Evolutionary conservation across 1,284 basidiomycete species (phyloP).

Genomic region (Trametes versicolor): DNA sequence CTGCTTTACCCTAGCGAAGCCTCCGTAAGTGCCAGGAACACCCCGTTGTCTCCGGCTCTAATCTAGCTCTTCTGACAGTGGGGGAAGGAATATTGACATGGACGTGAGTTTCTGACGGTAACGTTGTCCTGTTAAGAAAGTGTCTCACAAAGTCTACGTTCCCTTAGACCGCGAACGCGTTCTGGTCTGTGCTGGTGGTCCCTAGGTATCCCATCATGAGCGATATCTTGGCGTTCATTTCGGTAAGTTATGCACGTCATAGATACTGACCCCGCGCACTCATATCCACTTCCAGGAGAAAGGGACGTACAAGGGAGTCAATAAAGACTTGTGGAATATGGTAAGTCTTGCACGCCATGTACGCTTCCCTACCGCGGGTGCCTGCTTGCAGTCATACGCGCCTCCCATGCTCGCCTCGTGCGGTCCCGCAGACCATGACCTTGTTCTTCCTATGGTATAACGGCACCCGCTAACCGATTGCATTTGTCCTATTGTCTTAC

Average conservation of each 20-base stretch:
- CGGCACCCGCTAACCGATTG: neutral
- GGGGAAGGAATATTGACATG: slow-evolving; percentile 78
- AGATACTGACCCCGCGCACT: slow-evolving; percentile 2
- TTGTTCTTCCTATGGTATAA: slow-evolving; percentile 18
- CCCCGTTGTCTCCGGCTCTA: neutral
- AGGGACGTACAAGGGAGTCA: slow-evolving; percentile 74
- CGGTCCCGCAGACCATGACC: neutral
- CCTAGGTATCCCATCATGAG: slow-evolving; percentile 71
- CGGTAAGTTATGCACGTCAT: slow-evolving; percentile 51
- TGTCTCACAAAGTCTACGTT: neutral
- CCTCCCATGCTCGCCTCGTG: too few relatives aligned
- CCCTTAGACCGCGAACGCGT: slow-evolving; percentile 68
- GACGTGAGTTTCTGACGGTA: slow-evolving; percentile 52
- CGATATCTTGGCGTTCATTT: slow-evolving; percentile 71
- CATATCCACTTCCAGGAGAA: slow-evolving; percentile 55
- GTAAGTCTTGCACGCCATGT: slow-evolving; percentile 49
- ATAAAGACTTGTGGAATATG: slow-evolving; percentile 88
- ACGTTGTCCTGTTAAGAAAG: neutral
- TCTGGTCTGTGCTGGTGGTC: slow-evolving; percentile 77
- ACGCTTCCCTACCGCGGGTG: neutral
- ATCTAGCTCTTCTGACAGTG: slow-evolving; percentile 14
- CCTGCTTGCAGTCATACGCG: neutral
- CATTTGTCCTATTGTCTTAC: neutral
- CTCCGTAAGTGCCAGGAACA: slow-evolving; percentile 51
- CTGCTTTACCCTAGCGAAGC: slow-evolving; percentile 76